Percentiles rank a stretch among this genome's conserved stretches.
Evolutionary conservation across 2,329 filamentous ascomycete species (phyloP).

Genomic region (Iodosphaeria phyllophila): DNA sequence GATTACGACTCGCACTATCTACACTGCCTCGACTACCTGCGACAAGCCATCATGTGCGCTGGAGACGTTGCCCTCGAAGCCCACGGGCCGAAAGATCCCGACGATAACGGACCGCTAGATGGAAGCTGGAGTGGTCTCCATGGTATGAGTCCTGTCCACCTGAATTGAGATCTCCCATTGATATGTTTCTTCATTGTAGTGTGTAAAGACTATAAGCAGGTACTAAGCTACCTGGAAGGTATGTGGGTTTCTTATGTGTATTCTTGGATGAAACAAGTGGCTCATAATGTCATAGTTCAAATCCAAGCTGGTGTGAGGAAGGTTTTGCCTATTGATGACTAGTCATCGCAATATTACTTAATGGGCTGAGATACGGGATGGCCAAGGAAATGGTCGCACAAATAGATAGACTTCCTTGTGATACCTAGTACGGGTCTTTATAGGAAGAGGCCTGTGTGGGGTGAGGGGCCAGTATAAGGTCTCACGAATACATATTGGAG

Average conservation of each 20-base stretch:
- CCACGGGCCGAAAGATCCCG: conserved; percentile 6
- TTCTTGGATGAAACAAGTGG: background rate
- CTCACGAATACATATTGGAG: too few relatives aligned
- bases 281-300: conserved; percentile 2
- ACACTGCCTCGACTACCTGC: conserved; percentile 10
- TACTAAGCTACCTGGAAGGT: conserved; percentile 8
- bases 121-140: conserved; percentile 9
- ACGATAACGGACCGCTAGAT: conserved; percentile 8
- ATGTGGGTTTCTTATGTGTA: conserved; percentile 1
- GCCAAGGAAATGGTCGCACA: too few relatives aligned
- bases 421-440: too few relatives aligned
- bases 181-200: conserved; percentile 3
- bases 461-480: too few relatives aligned
- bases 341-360: background rate
- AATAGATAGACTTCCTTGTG: too few relatives aligned
- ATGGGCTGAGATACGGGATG: background rate
- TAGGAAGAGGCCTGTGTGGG: too few relatives aligned
- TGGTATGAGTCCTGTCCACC: conserved; percentile 3
- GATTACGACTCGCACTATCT: conserved; percentile 10
- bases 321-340: conserved; percentile 6
- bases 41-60: conserved; percentile 10
- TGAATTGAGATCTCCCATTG: background rate
- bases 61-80: conserved; percentile 9
- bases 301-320: conserved; percentile 4
- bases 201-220: conserved; percentile 9